Conservation (phyloP, 257 asterid species). For the Nicotiana noctiflora region DNA sequence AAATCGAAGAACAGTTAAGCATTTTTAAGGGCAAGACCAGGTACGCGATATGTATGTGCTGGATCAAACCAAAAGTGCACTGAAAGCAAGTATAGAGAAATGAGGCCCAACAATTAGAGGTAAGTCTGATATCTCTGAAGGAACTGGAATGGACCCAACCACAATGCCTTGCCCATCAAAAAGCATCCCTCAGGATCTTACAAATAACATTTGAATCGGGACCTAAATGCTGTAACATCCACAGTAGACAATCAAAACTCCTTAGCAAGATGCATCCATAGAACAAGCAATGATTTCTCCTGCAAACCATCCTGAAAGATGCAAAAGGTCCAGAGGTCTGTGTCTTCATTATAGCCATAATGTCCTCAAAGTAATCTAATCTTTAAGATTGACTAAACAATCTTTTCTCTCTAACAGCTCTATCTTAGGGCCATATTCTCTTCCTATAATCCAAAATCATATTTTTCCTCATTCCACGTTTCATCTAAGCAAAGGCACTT, state of each 20-base stretch:
- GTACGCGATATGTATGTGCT: not conserved
- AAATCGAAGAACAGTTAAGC: not conserved
- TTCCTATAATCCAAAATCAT: not conserved
- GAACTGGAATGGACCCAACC: not conserved
- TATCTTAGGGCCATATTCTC: not conserved
- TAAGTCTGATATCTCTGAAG: constrained; percentile 2
- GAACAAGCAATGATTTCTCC: not conserved
- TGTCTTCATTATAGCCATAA: not conserved
- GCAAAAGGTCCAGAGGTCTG: constrained; percentile 1
- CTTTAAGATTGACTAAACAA: not conserved
- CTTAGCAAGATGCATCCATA: not conserved
- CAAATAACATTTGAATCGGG: not conserved
- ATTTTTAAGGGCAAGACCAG: not conserved
- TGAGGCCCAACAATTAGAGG: not conserved
- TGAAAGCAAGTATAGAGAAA: not conserved
- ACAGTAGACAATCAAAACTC: not conserved
- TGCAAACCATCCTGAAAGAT: not conserved
- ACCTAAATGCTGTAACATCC: not conserved
- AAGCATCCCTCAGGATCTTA: not conserved
- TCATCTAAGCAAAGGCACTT: not conserved
- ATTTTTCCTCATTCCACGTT: not conserved
- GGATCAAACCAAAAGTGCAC: not conserved
- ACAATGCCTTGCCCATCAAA: not conserved
- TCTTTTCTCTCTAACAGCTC: not conserved
- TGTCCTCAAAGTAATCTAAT: not conserved